These are phyloP conservation scores for Pyronema omphalodes DNA, from an alignment of 495 filamentous ascomycete species.

Conservation along the genomic window DNA sequence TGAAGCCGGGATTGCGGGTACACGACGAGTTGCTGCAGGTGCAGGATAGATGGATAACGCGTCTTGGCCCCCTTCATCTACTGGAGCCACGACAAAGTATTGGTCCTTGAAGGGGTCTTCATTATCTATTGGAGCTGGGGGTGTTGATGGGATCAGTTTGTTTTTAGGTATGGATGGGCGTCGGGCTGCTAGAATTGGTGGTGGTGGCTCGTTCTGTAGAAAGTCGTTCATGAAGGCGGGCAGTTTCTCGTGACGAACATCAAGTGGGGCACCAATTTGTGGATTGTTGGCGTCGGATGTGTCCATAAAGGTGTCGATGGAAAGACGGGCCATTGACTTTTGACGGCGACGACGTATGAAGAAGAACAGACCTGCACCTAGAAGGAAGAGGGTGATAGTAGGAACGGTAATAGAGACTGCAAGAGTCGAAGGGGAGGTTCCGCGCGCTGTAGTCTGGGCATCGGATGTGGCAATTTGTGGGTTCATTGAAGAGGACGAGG, in stretches of 20 bases:
- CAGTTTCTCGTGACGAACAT: background rate
- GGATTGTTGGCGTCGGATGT: background rate
- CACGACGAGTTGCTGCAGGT: too few relatives aligned
- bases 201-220: background rate
- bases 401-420: background rate
- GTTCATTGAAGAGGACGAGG: background rate
- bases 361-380: background rate
- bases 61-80: too few relatives aligned
- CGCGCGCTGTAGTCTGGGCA: background rate
- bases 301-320: constrained; percentile 1
- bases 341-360: background rate
- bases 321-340: background rate
- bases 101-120: background rate
- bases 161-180: too few relatives aligned
- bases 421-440: background rate
- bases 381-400: background rate
- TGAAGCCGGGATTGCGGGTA: too few relatives aligned
- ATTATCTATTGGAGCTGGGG: too few relatives aligned
- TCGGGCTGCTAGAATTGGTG: background rate
- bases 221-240: constrained; percentile 1
- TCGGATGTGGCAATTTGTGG: background rate
- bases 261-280: background rate
- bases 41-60: too few relatives aligned
- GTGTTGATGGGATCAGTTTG: too few relatives aligned
- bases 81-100: background rate